Conservation (phyloP, 148 eudicot species). For the Chenopodium suecicum region DNA sequence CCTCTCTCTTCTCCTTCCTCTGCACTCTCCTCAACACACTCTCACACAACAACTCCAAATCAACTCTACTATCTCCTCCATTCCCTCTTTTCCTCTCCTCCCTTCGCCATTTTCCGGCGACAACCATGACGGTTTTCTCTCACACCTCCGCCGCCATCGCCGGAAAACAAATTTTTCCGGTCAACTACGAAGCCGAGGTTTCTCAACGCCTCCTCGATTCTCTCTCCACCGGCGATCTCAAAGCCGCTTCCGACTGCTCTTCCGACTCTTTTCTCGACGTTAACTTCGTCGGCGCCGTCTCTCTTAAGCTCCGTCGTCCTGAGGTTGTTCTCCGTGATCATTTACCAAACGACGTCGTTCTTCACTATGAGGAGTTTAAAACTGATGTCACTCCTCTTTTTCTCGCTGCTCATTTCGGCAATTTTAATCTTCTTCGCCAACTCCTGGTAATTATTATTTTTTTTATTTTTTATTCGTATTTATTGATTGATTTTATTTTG, state of each 20-base stretch:
- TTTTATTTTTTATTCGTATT: no score
- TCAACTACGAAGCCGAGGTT: constrained; percentile 69
- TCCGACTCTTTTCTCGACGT: constrained; percentile 66
- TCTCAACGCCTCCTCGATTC: constrained; percentile 77
- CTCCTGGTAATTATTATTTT: constrained; percentile 31
- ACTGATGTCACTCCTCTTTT: constrained; percentile 89
- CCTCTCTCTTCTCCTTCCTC: background rate
- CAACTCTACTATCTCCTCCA: background rate
- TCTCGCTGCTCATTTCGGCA: constrained; percentile 64
- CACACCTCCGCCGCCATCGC: constrained; percentile 18
- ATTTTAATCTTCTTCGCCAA: constrained; percentile 48
- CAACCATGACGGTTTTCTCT: constrained; percentile 27
- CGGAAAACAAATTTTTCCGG: constrained; percentile 64
- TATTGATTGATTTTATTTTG: no score
- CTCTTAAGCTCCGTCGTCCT: constrained; percentile 55
- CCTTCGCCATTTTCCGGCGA: constrained; percentile 7
- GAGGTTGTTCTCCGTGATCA: constrained; percentile 50
- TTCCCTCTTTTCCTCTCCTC: background rate
- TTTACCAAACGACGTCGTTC: constrained; percentile 43
- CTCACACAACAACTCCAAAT: background rate
- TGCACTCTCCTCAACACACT: background rate
- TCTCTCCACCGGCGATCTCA: constrained; percentile 43
- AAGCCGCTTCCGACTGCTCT: constrained; percentile 41
- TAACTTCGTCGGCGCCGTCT: constrained; percentile 67
- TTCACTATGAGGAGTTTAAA: constrained; percentile 57